These are phyloP conservation scores for Phytophthora brassicae DNA, from an alignment of 352 stramenopile species.

Conservation along the genomic window DNA sequence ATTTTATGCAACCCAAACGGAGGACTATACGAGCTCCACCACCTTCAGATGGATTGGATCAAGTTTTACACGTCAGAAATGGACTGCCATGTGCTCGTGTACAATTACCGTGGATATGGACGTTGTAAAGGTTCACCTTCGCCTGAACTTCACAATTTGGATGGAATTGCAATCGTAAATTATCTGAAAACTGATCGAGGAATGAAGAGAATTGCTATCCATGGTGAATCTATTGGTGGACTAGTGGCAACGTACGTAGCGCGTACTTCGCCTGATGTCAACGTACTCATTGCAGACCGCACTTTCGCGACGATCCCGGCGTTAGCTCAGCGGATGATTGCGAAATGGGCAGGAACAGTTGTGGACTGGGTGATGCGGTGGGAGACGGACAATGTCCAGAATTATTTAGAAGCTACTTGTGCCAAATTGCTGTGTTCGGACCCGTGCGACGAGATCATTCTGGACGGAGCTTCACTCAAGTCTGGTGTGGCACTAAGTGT, in stretches of 20 bases:
- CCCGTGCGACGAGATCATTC: constrained; percentile 80
- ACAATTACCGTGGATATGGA: constrained; percentile 88
- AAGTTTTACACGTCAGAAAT: constrained; percentile 82
- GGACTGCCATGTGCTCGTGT: constrained; percentile 79
- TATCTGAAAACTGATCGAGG: constrained; percentile 60
- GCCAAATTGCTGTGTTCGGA: constrained; percentile 85
- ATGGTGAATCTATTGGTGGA: constrained; percentile 84
- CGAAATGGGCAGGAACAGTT: constrained; percentile 63
- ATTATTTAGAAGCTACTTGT: constrained; percentile 73
- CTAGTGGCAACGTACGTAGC: constrained; percentile 77
- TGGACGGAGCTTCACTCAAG: constrained; percentile 82
- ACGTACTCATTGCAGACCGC: constrained; percentile 74
- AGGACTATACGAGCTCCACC: constrained; percentile 86
- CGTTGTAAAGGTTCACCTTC: constrained; percentile 66
- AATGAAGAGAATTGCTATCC: constrained; percentile 65
- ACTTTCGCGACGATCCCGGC: constrained; percentile 82
- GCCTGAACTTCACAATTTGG: constrained; percentile 59
- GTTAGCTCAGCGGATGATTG: constrained; percentile 77
- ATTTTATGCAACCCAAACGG: constrained; percentile 87
- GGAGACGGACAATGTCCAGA: constrained; percentile 79
- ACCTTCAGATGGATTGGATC: constrained; percentile 90
- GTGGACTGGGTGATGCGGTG: constrained; percentile 74
- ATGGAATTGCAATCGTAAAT: constrained; percentile 72
- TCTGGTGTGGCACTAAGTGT: constrained; percentile 68
- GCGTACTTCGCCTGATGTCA: constrained; percentile 55